phyloP scores from a whole-genome alignment of 2,329 filamentous ascomycete genomes.

The Epichloe baconii region DNA sequence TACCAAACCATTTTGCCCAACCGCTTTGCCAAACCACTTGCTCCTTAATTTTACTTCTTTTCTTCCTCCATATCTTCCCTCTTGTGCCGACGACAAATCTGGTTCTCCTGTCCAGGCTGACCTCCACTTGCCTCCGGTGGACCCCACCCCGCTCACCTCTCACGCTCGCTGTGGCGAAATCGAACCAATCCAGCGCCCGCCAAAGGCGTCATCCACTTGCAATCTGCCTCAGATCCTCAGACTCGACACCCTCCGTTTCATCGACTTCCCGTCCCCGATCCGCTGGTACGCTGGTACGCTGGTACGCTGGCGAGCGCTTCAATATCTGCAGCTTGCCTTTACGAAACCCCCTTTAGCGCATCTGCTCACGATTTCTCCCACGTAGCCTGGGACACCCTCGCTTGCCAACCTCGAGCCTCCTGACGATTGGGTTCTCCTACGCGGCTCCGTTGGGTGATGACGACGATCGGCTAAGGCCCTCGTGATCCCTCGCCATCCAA shows the following conservation, averaged over 20 bases:
- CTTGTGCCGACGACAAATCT: too few relatives aligned
- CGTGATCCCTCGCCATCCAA: background rate
- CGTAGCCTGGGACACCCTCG: background rate
- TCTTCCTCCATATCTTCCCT: background rate
- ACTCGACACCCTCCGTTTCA: background rate
- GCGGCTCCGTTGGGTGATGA: background rate
- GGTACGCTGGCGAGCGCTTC: background rate
- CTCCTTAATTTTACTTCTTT: background rate
- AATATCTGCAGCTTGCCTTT: background rate
- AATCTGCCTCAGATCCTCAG: constrained; percentile 1
- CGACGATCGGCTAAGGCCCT: background rate
- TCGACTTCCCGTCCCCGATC: background rate
- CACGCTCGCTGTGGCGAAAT: constrained; percentile 1
- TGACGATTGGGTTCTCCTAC: background rate
- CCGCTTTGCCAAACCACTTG: too few relatives aligned
- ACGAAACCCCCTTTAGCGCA: background rate
- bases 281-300: too few relatives aligned
- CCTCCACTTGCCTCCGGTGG: too few relatives aligned
- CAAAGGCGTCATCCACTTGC: background rate
- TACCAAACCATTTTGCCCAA: too few relatives aligned
- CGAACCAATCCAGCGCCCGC: constrained; percentile 4
- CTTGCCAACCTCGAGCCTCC: background rate
- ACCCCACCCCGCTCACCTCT: background rate
- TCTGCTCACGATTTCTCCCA: background rate
- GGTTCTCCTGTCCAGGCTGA: too few relatives aligned